Conservation (phyloP, 176 grass and related monocot genomes). For the Raddia distichophylla region DNA sequence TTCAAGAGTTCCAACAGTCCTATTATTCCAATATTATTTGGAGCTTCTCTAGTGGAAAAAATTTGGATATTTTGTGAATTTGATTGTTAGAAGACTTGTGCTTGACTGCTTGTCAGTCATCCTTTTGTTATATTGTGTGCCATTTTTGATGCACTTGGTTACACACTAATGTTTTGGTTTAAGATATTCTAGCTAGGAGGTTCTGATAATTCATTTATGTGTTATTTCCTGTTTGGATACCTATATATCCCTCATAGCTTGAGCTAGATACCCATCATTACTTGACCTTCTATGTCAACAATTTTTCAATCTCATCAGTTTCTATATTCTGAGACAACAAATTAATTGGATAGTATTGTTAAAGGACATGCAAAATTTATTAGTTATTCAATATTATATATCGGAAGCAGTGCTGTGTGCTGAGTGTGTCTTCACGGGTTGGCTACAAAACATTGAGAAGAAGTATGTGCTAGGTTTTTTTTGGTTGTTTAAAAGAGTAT, state of each 20-base stretch:
- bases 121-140: constrained; percentile 13
- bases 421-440: background rate
- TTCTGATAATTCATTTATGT: background rate
- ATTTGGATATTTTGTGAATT: constrained; percentile 24
- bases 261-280: constrained; percentile 12
- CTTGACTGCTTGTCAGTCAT: constrained; percentile 27
- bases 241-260: constrained; percentile 8
- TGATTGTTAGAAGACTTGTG: constrained; percentile 1
- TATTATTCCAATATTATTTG: constrained; percentile 2
- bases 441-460: constrained; percentile 2
- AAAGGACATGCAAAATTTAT: background rate
- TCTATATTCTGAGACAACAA: constrained; percentile 26
- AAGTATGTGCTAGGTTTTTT: background rate
- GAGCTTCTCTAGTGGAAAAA: background rate
- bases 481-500: constrained; percentile 30
- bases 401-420: background rate
- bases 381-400: constrained; percentile 9
- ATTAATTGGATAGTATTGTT: background rate
- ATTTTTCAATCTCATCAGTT: constrained; percentile 8
- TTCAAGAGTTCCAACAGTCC: constrained; percentile 22
- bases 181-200: constrained; percentile 10
- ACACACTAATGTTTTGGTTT: constrained; percentile 15
- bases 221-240: constrained; percentile 25
- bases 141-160: constrained; percentile 21
- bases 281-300: background rate